These are phyloP conservation scores for Cladochytrium replicatum DNA, from an alignment of 192 early-diverging fungal genomes.

Conservation along the genomic window DNA sequence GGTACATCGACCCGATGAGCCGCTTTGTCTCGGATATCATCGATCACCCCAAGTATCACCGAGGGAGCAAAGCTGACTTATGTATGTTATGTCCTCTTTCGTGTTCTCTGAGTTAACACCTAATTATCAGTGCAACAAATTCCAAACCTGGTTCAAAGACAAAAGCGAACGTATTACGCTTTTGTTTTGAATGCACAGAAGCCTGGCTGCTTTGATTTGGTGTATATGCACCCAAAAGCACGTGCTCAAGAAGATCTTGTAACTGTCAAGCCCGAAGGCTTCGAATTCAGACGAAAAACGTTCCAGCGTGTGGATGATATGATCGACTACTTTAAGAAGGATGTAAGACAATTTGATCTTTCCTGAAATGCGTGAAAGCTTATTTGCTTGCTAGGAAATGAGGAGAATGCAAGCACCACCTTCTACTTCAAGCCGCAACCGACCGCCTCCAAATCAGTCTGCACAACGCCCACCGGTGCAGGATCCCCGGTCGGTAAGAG, in stretches of 20 bases:
- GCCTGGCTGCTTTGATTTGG: slow-evolving; percentile 64
- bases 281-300: slow-evolving; percentile 54
- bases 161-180: slow-evolving; percentile 68
- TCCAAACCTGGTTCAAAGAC: slow-evolving; percentile 39
- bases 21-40: slow-evolving; percentile 59
- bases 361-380: too few relatives aligned
- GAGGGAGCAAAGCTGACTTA: slow-evolving; percentile 42
- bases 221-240: slow-evolving; percentile 64
- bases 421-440: too few relatives aligned
- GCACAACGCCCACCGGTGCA: too few relatives aligned
- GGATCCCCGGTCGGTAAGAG: too few relatives aligned
- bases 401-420: too few relatives aligned
- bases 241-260: slow-evolving; percentile 60
- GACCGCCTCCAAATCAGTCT: too few relatives aligned
- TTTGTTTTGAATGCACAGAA: slow-evolving; percentile 55
- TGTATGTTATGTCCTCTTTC: slow-evolving; percentile 36
- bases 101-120: slow-evolving; percentile 31
- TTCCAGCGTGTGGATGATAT: slow-evolving; percentile 62
- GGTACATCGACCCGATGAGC: slow-evolving; percentile 76
- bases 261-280: slow-evolving; percentile 68
- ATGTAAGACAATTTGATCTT: too few relatives aligned
- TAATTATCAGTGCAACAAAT: slow-evolving; percentile 30
- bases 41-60: slow-evolving; percentile 69
- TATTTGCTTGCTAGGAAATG: too few relatives aligned
- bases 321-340: slow-evolving; percentile 63